Conservation (phyloP, 140 eudicot genomes). For the Bidens hawaiensis region DNA sequence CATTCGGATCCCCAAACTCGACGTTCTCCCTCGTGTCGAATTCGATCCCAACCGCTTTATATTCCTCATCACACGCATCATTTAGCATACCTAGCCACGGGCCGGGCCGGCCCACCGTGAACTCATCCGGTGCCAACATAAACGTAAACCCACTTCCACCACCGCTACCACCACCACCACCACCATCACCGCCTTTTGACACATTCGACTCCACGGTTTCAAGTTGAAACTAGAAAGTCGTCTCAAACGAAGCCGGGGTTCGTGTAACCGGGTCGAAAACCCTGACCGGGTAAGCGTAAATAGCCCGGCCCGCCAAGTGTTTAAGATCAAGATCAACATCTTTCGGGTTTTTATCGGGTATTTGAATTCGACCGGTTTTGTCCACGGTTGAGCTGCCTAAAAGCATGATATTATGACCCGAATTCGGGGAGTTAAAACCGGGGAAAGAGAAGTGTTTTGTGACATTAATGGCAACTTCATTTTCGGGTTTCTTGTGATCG, state of each 20-base stretch:
- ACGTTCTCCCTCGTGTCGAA: constrained; percentile 57
- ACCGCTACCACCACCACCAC: neutral
- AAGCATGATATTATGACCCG: constrained; percentile 39
- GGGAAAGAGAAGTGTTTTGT: constrained; percentile 51
- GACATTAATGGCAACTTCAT: constrained; percentile 31
- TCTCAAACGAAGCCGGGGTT: constrained; percentile 57
- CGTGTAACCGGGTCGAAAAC: constrained; percentile 49
- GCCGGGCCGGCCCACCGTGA: constrained; percentile 69
- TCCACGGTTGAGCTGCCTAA: constrained; percentile 56
- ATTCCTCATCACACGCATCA: constrained; percentile 61
- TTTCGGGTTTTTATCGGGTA: constrained; percentile 37
- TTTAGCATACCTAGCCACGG: constrained; percentile 79
- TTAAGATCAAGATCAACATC: constrained; percentile 28
- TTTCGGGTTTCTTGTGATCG: constrained; percentile 4
- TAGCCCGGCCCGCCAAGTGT: constrained; percentile 56
- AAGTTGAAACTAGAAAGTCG: constrained; percentile 61
- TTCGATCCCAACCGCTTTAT: constrained; percentile 57
- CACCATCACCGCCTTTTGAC: neutral
- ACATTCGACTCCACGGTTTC: constrained; percentile 4
- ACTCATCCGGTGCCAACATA: constrained; percentile 63
- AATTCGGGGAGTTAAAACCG: constrained; percentile 28
- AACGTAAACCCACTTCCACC: constrained; percentile 71
- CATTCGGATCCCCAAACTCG: constrained; percentile 65
- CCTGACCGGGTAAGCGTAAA: constrained; percentile 52
- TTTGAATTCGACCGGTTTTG: constrained; percentile 40